These are phyloP conservation scores for Amyloporia xantha DNA, from an alignment of 768 basidiomycete species.

Conservation along the genomic window DNA sequence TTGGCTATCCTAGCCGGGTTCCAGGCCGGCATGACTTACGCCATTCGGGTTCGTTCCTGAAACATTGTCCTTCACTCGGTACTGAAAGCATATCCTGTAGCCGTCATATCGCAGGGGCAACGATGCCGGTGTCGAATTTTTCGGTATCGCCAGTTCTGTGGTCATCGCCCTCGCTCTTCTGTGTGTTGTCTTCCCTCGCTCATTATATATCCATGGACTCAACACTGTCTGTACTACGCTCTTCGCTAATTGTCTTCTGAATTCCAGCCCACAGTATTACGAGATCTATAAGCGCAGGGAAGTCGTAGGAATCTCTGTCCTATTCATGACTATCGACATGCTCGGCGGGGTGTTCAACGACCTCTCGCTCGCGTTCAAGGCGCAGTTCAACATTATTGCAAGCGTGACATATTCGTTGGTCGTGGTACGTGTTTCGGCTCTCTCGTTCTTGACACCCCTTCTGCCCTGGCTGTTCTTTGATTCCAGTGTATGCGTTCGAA, in stretches of 20 bases:
- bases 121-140: constrained; percentile 36
- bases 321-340: constrained; percentile 66
- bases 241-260: too few species aligned
- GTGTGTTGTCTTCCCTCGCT: constrained; percentile 30
- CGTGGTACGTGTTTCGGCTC: constrained; percentile 36
- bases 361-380: constrained; percentile 62
- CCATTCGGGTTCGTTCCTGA: constrained; percentile 38
- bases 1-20: constrained; percentile 46
- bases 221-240: too few species aligned
- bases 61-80: too few species aligned
- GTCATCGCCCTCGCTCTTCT: constrained; percentile 46
- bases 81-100: constrained; percentile 23
- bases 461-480: too few species aligned
- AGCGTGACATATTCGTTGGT: constrained; percentile 57
- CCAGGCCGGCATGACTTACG: constrained; percentile 54
- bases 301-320: constrained; percentile 61
- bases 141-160: constrained; percentile 56
- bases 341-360: constrained; percentile 64
- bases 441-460: too few species aligned
- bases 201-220: too few species aligned
- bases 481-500: too few species aligned
- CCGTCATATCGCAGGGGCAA: constrained; percentile 32
- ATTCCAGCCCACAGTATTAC: constrained; percentile 57
- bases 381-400: constrained; percentile 56
- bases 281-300: constrained; percentile 63